Conservation (phyloP, 305 asterid genomes). For the Coffea humblotiana region DNA sequence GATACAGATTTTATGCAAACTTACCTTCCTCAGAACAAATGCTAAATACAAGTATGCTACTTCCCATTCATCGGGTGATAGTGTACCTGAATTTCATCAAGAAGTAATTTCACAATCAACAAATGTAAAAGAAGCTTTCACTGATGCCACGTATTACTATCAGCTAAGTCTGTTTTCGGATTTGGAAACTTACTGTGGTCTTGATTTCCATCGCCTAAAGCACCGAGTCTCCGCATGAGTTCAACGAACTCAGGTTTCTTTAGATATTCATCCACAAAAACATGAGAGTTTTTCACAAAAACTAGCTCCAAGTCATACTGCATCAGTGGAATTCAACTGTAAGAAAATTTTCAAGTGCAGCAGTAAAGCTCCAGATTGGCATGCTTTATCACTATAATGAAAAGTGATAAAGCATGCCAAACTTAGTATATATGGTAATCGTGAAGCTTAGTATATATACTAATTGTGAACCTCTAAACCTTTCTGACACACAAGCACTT, state of each 20-base stretch:
- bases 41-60: constrained; percentile 86
- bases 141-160: neutral
- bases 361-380: neutral
- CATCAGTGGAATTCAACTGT: constrained; percentile 20
- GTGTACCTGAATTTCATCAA: constrained; percentile 49
- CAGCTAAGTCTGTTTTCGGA: too few relatives aligned
- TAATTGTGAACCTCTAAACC: neutral
- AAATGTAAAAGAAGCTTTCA: neutral
- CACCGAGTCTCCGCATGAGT: constrained; percentile 97
- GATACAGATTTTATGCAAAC: neutral
- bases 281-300: constrained; percentile 77
- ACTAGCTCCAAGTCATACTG: constrained; percentile 92
- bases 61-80: constrained; percentile 96
- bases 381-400: too few relatives aligned
- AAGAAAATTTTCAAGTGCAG: constrained; percentile 2
- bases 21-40: constrained; percentile 77
- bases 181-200: constrained; percentile 59
- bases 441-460: neutral
- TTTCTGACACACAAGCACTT: neutral
- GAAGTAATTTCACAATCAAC: neutral
- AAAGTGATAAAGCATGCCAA: neutral
- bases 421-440: too few relatives aligned
- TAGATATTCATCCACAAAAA: constrained; percentile 86
- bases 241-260: constrained; percentile 84
- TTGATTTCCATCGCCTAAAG: constrained; percentile 90